Conservation (phyloP, 192 early-diverging fungal genomes). For the Umbelopsis vinacea region DNA sequence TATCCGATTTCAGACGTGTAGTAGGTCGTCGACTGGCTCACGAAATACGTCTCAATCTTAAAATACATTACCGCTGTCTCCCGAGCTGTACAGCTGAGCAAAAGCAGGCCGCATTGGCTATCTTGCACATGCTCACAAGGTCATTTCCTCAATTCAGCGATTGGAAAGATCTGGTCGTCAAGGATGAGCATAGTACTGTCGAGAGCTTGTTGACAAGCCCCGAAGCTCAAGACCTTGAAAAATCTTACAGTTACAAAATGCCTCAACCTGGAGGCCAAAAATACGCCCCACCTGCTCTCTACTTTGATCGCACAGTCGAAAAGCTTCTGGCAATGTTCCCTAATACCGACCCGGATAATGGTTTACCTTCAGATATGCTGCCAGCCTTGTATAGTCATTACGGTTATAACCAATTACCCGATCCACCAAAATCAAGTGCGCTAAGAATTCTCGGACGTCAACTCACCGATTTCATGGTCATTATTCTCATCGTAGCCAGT, state of each 20-base stretch:
- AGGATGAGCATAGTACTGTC: constrained; percentile 50
- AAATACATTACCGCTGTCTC: constrained; percentile 77
- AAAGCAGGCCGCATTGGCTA: constrained; percentile 74
- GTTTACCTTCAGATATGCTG: constrained; percentile 65
- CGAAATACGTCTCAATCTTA: constrained; percentile 79
- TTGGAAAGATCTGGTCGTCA: constrained; percentile 89
- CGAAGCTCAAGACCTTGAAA: constrained; percentile 23
- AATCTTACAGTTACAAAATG: constrained; percentile 39
- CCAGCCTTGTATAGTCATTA: constrained; percentile 74
- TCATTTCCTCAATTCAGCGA: constrained; percentile 82
- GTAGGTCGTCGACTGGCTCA: constrained; percentile 78
- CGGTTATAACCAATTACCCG: constrained; percentile 83
- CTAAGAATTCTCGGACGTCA: constrained; percentile 85
- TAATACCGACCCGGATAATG: constrained; percentile 61
- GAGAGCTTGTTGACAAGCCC: constrained; percentile 27
- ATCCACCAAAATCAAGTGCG: constrained; percentile 67
- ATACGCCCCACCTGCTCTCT: constrained; percentile 68
- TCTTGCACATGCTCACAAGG: constrained; percentile 76
- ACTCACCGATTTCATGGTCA: constrained; percentile 93
- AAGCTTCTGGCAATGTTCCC: constrained; percentile 86
- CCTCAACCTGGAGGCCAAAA: background rate
- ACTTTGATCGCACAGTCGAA: constrained; percentile 94
- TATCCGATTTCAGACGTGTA: constrained; percentile 86
- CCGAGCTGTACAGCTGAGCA: constrained; percentile 68
- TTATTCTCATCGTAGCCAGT: constrained; percentile 82